A percentile compares a stretch with the other conserved stretches of the same genome.
Evolutionary conservation across 306 rosid genomes (phyloP).

Genomic region (Lathyrus oleraceus): DNA sequence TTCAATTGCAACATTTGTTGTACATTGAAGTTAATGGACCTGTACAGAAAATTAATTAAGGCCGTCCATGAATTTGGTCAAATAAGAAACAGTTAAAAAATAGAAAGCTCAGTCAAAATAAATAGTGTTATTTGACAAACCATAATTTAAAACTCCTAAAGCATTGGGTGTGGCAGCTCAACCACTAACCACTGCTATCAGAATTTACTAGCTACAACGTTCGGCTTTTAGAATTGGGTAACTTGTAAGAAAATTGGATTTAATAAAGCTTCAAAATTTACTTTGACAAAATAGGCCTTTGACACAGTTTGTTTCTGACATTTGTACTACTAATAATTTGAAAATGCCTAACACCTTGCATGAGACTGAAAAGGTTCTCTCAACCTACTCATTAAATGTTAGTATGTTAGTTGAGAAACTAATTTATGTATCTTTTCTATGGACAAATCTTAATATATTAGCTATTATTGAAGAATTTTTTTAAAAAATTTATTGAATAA

Average conservation of each 20-base stretch:
- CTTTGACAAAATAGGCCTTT: conserved; percentile 20
- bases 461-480: too few relatives aligned
- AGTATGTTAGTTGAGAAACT: too few relatives aligned
- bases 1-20: neutral
- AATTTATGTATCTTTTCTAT: too few relatives aligned
- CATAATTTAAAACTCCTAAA: neutral
- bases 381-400: too few relatives aligned
- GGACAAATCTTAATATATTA: too few relatives aligned
- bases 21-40: conserved; percentile 5
- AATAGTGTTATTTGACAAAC: too few relatives aligned
- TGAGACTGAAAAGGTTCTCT: neutral
- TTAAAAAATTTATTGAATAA: too few relatives aligned
- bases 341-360: neutral
- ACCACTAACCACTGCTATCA: conserved; percentile 33
- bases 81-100: neutral
- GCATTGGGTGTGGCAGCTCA: neutral
- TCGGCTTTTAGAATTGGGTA: conserved; percentile 8
- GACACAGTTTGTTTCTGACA: neutral
- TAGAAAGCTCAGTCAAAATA: too few relatives aligned
- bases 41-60: neutral
- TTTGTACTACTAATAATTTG: neutral
- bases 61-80: conserved; percentile 5
- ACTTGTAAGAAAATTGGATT: conserved; percentile 5
- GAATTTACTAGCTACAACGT: conserved; percentile 21
- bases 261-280: neutral